Percentiles rank a stretch among this genome's conserved stretches.
These are phyloP conservation scores for Sarocladium kiliense DNA, from an alignment of 2,329 filamentous ascomycete genomes.

Conservation along the genomic window DNA sequence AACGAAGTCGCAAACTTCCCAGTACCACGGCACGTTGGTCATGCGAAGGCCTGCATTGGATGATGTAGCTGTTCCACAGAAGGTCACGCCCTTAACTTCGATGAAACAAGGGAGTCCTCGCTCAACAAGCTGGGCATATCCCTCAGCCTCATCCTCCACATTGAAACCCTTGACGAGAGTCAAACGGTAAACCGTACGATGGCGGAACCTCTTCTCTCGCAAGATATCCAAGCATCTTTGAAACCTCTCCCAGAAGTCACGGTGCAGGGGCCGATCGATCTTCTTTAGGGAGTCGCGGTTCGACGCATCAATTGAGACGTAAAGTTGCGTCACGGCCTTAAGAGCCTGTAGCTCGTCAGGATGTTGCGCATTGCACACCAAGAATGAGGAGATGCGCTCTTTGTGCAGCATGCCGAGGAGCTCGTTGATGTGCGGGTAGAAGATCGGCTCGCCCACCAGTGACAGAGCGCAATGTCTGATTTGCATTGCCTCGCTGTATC, in stretches of 20 bases:
- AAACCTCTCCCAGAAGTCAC: slow-evolving; percentile 98
- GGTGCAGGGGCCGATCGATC: slow-evolving; percentile 87
- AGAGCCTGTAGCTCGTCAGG: slow-evolving; percentile 82
- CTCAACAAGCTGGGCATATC: slow-evolving; percentile 86
- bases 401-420: slow-evolving; percentile 78
- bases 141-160: slow-evolving; percentile 84
- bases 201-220: slow-evolving; percentile 72
- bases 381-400: slow-evolving; percentile 85
- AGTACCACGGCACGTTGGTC: slow-evolving; percentile 95
- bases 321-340: slow-evolving; percentile 85
- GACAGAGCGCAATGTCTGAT: slow-evolving; percentile 91
- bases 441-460: slow-evolving; percentile 95
- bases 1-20: slow-evolving; percentile 82
- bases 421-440: slow-evolving; percentile 96
- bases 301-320: slow-evolving; percentile 92
- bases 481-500: slow-evolving; percentile 86
- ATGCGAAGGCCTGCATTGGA: slow-evolving; percentile 86
- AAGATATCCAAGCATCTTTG: slow-evolving; percentile 85
- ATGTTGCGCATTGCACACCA: slow-evolving; percentile 96
- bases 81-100: slow-evolving; percentile 95
- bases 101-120: slow-evolving; percentile 85
- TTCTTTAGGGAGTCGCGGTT: slow-evolving; percentile 82
- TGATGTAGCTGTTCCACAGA: slow-evolving; percentile 85
- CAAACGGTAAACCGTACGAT: slow-evolving; percentile 89
- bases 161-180: slow-evolving; percentile 98